Conservation (phyloP, 176 grass and related monocot genomes). For the Urochloa ruziziensis region DNA sequence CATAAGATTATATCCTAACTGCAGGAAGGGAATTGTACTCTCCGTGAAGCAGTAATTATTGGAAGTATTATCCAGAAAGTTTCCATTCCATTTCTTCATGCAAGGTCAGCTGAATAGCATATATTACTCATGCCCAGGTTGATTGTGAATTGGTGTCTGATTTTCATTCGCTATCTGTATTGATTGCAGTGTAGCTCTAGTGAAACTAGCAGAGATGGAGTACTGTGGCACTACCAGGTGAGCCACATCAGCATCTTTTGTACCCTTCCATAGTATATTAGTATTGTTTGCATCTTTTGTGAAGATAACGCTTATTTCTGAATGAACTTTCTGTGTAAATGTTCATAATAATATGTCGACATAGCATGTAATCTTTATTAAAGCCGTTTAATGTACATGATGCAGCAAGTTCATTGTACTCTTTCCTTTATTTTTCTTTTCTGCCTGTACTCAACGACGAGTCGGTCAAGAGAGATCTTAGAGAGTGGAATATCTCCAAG, state of each 20-base stretch:
- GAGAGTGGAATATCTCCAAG: no score
- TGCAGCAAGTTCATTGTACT: background rate
- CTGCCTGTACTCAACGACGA: background rate
- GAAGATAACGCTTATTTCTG: no score
- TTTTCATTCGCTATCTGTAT: constrained; percentile 17
- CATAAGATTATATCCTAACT: constrained; percentile 7
- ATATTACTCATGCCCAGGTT: background rate
- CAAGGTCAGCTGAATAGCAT: constrained; percentile 55
- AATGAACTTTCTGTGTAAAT: background rate
- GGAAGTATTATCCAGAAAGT: constrained; percentile 91
- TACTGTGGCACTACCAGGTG: constrained; percentile 94
- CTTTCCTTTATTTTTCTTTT: background rate
- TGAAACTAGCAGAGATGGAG: constrained; percentile 89
- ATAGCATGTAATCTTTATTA: background rate
- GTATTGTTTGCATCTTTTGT: background rate
- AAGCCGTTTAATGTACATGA: background rate
- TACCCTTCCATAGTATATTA: background rate
- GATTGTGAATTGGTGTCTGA: constrained; percentile 24
- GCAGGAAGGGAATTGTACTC: constrained; percentile 77
- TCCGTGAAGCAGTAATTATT: constrained; percentile 94
- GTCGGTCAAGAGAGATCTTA: no score
- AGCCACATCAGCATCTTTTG: background rate
- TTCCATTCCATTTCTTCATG: constrained; percentile 84
- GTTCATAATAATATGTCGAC: background rate
- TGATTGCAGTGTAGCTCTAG: constrained; percentile 68